These are phyloP conservation scores for Wickerhamomyces sydowiorum DNA, from an alignment of 805 yeast genomes.

Conservation along the genomic window DNA sequence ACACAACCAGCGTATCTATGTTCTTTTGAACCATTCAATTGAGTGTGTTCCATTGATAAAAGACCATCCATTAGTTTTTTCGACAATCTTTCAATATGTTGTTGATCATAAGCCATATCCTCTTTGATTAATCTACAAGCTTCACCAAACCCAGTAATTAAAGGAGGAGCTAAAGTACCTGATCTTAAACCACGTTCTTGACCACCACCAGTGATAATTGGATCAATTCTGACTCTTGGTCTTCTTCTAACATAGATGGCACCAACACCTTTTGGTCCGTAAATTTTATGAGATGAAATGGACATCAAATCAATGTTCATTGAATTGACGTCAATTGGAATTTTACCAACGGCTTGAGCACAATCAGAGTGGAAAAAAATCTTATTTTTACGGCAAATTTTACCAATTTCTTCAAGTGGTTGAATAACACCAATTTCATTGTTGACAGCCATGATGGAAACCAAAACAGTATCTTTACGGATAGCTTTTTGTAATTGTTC, in stretches of 20 bases:
- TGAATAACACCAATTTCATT: conserved; percentile 98
- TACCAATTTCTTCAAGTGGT: conserved; percentile 91
- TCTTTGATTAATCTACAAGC: conserved; percentile 79
- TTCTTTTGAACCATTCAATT: conserved; percentile 75
- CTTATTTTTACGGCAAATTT: conserved; percentile 77
- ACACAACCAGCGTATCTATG: conserved; percentile 91
- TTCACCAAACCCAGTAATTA: conserved; percentile 94
- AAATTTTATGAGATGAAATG: conserved; percentile 91
- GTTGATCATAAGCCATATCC: conserved; percentile 70
- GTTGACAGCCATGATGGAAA: conserved; percentile 94
- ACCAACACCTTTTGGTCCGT: conserved; percentile 98
- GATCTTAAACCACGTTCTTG: conserved; percentile 98
- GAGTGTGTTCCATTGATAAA: conserved; percentile 80
- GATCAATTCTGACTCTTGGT: conserved; percentile 96
- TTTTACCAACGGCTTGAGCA: conserved; percentile 96
- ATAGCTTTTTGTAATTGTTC: conserved; percentile 77
- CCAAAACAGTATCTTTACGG: conserved; percentile 85
- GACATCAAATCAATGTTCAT: conserved; percentile 91
- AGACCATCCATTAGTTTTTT: conserved; percentile 67
- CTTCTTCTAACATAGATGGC: conserved; percentile 94
- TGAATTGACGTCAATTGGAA: conserved; percentile 87
- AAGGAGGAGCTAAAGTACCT: conserved; percentile 96
- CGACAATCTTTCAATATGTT: conserved; percentile 67
- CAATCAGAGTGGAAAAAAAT: conserved; percentile 96
- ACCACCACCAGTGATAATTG: conserved; percentile 95